A percentile compares a stretch with the other conserved stretches of the same genome.
These are phyloP conservation scores for Hymenoscyphus fraxineus DNA, from an alignment of 2,329 filamentous ascomycete species.

Conservation along the genomic window DNA sequence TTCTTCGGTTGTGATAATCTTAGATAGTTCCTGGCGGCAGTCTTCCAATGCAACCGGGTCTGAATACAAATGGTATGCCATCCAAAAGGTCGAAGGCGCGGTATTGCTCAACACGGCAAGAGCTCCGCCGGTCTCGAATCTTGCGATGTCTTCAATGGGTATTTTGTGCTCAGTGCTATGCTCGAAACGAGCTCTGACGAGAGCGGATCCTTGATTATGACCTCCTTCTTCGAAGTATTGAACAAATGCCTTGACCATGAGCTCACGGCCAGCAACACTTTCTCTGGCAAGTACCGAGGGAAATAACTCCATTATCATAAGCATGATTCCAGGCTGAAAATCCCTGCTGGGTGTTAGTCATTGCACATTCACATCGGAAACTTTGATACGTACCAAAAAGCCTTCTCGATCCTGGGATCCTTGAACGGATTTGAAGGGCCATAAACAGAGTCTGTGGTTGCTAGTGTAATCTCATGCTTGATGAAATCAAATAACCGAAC, in stretches of 20 bases:
- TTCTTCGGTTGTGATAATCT: background rate
- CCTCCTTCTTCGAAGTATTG: constrained; percentile 40
- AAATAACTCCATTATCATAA: constrained; percentile 8
- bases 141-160: constrained; percentile 37
- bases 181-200: constrained; percentile 38
- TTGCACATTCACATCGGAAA: background rate
- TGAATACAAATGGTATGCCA: constrained; percentile 38
- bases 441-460: constrained; percentile 40
- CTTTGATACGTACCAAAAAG: constrained; percentile 36
- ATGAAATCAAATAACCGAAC: constrained; percentile 30
- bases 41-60: constrained; percentile 31
- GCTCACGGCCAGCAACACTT: constrained; percentile 33
- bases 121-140: constrained; percentile 40
- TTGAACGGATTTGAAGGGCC: constrained; percentile 41
- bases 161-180: constrained; percentile 34
- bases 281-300: constrained; percentile 22
- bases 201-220: constrained; percentile 38
- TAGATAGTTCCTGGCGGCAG: constrained; percentile 26
- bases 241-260: constrained; percentile 37
- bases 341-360: background rate
- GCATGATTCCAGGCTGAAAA: constrained; percentile 9
- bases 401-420: constrained; percentile 35
- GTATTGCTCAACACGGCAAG: constrained; percentile 42
- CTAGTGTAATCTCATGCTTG: constrained; percentile 26
- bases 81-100: constrained; percentile 40